Base-by-base conservation (phyloP, 768 basidiomycete species). In the Clavaria fumosa region DNA sequence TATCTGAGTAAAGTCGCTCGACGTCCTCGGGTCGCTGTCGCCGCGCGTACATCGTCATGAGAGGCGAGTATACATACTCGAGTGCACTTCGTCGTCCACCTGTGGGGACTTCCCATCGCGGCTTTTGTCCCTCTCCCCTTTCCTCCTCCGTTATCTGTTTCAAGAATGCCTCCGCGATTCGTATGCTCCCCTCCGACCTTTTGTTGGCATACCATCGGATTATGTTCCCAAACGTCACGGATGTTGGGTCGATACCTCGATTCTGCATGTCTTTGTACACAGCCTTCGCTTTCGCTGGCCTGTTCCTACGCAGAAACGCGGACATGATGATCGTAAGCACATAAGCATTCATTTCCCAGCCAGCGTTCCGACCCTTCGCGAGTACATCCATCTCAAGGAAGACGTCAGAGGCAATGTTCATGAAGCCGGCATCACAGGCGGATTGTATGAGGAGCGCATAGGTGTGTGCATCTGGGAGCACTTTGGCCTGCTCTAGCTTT, bases 401-500 rank as follows among this genome's bases (percentile, higher is more conserved):
- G 15, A 93, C 60, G n/a, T 74, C 63, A 34, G 60, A 53, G 4
- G 86, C 88, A 5, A 69, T 52, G 9, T 61, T 58, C 66, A 89
- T 72, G 38, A 66, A 51, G 4, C 75, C 70, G 12, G 72, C 61
- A 47, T 89, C 81, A 50, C 81, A 80, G 7, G 89, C 81, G 0
- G 81, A 78, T 50, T 84, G 81, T 23, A 90, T 73, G 34, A 88
- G 59, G 32, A 82, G 60, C 1, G 79, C 64, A 53, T 79, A 93
- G 0, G 82, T 76, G 46, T 67, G 63, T 4, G 47, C 53, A 45
- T 79, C 69, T 0, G 85, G 80, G 26, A 62, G 61, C 11, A 78
- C 50, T 3, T 67, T 66, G 5, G 61, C 51, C 24, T 58, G 48
- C 40, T 61, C 54, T 39, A 86, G 57, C 37, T 62, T 66, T 31